Conservation (phyloP, 1,139 yeast genomes). For the Arxiozyma heterogenica region DNA sequence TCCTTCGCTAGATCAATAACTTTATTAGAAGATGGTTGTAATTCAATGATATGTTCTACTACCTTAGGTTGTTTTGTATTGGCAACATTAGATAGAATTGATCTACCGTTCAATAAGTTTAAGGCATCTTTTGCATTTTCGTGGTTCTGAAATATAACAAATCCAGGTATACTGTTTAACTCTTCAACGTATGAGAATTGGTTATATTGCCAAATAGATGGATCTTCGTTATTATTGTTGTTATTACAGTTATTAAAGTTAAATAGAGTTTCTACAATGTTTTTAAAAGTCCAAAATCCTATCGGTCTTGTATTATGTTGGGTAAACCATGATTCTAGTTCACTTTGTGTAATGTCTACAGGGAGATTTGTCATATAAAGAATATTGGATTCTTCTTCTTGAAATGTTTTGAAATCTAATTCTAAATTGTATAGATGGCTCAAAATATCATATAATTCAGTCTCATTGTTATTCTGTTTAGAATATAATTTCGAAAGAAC, state of each 20-base stretch:
- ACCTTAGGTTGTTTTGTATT: conserved; percentile 38
- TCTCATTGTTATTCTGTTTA: conserved; percentile 44
- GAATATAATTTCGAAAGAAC: conserved; percentile 42
- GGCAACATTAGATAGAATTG: conserved; percentile 28
- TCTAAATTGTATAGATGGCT: conserved; percentile 67
- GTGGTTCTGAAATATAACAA: conserved; percentile 75
- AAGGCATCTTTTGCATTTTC: conserved; percentile 78
- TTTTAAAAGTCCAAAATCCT: conserved; percentile 79
- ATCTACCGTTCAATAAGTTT: conserved; percentile 54
- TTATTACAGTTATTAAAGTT: conserved; percentile 12
- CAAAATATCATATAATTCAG: conserved; percentile 47
- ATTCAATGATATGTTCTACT: conserved; percentile 63
- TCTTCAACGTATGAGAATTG: conserved; percentile 30
- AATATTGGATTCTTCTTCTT: conserved; percentile 68
- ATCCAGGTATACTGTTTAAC: conserved; percentile 50
- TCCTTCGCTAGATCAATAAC: conserved; percentile 78
- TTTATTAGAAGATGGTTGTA: conserved; percentile 73
- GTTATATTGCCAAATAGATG: conserved; percentile 7
- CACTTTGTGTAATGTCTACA: conserved; percentile 79
- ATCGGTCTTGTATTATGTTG: conserved; percentile 80
- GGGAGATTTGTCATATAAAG: conserved; percentile 71
- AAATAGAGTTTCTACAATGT: conserved; percentile 21
- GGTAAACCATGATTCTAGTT: conserved; percentile 84
- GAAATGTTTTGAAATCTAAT: conserved; percentile 59
- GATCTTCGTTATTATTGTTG: conserved; percentile 2